Conservation (phyloP, 2,329 filamentous ascomycete genomes). For the Diaporthe sp. region DNA sequence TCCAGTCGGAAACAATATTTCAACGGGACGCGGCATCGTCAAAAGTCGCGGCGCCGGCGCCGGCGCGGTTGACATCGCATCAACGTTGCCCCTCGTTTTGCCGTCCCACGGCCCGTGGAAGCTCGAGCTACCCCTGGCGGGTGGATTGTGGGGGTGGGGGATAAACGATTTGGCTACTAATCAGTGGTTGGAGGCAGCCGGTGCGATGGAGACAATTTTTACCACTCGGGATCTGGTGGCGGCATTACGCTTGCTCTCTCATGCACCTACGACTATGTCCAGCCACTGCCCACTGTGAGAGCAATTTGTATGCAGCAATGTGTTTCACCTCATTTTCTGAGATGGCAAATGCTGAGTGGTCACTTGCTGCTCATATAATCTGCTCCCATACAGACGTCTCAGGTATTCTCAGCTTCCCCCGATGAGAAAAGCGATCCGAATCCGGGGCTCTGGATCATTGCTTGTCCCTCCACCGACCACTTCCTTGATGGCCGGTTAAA, state of each 20-base stretch:
- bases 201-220: too few relatives aligned
- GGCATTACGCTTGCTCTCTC: neutral
- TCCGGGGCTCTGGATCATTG: conserved; percentile 6
- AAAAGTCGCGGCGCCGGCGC: conserved; percentile 23
- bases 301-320: neutral
- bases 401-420: neutral
- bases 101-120: conserved; percentile 8
- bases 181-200: neutral
- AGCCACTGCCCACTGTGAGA: neutral
- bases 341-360: neutral
- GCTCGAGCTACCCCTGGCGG: conserved; percentile 16
- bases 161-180: conserved; percentile 23
- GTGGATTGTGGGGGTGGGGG: conserved; percentile 22
- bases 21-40: neutral
- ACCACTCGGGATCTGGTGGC: conserved; percentile 8
- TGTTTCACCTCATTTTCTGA: neutral
- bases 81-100: conserved; percentile 31
- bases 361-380: neutral
- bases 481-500: conserved; percentile 4
- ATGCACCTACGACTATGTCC: neutral
- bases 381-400: neutral
- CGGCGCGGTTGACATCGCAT: conserved; percentile 19
- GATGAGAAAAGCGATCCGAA: neutral
- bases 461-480: neutral
- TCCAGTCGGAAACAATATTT: neutral